phyloP scores from a whole-genome alignment of 805 yeast species.

The Starmerella riodocensis region DNA sequence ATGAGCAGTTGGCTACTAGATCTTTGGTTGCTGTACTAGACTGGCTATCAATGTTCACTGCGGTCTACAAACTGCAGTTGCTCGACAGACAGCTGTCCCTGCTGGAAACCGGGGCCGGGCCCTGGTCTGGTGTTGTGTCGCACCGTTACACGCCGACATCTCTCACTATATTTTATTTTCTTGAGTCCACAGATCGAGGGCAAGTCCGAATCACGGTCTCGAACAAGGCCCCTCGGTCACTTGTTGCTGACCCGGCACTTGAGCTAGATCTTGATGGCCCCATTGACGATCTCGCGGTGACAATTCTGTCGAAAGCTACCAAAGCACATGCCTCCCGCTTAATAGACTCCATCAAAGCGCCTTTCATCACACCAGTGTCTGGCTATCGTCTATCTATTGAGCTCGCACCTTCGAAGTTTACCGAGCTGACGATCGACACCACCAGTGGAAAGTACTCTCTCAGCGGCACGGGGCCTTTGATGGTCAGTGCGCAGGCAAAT shows the following conservation, averaged over 20 bases:
- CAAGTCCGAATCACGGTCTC: constrained; percentile 4
- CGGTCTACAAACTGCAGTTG: constrained; percentile 50
- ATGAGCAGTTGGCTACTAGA: constrained; percentile 35
- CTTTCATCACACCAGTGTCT: constrained; percentile 12
- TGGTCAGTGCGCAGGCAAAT: constrained; percentile 11
- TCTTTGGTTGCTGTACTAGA: constrained; percentile 44
- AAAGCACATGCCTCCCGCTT: constrained; percentile 12
- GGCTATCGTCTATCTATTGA: constrained; percentile 9
- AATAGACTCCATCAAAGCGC: constrained; percentile 7
- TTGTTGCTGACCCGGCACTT: constrained; percentile 1
- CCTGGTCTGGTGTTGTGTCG: constrained; percentile 49
- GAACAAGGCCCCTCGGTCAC: constrained; percentile 3
- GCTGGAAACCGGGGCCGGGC: constrained; percentile 31
- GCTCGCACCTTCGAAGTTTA: constrained; percentile 7
- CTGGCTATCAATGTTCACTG: constrained; percentile 45
- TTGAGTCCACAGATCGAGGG: constrained; percentile 20
- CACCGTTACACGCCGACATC: constrained; percentile 42
- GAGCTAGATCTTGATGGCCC: constrained; percentile 5
- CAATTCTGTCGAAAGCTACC: constrained; percentile 11
- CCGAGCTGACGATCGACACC: constrained; percentile 21
- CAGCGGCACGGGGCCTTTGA: constrained; percentile 15
- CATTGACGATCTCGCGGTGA: constrained; percentile 1
- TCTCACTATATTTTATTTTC: constrained; percentile 55
- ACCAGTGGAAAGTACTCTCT: constrained; percentile 19
- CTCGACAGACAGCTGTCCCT: constrained; percentile 45